Conservation (phyloP, 2,329 filamentous ascomycete species). For the Colletotrichum cereale region DNA sequence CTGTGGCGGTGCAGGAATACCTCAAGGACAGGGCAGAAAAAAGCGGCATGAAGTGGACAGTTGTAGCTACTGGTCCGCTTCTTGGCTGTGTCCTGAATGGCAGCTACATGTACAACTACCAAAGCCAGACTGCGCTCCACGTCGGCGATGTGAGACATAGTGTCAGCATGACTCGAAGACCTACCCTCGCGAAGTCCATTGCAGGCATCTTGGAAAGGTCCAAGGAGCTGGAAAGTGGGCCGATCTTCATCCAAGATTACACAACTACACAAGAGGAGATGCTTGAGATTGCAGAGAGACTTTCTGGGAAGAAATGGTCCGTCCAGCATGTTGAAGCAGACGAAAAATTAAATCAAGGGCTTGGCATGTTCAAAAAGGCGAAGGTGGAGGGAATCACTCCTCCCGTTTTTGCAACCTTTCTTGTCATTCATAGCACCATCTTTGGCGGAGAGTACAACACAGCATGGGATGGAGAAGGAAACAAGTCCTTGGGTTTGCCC, state of each 20-base stretch:
- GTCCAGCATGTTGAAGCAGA: neutral
- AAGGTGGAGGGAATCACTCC: neutral
- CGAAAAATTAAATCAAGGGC: neutral
- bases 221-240: constrained; percentile 63
- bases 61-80: constrained; percentile 57
- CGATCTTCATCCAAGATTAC: constrained; percentile 64
- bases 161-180: constrained; percentile 61
- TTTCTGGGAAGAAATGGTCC: constrained; percentile 1
- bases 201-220: constrained; percentile 59
- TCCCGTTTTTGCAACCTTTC: constrained; percentile 6
- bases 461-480: constrained; percentile 3
- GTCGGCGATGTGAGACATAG: constrained; percentile 60
- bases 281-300: constrained; percentile 48
- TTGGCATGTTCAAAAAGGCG: constrained; percentile 6
- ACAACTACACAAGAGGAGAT: constrained; percentile 64
- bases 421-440: constrained; percentile 11
- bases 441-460: constrained; percentile 16
- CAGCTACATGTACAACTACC: constrained; percentile 19
- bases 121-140: constrained; percentile 51
- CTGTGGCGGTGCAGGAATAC: constrained; percentile 35
- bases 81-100: constrained; percentile 46
- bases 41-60: constrained; percentile 47
- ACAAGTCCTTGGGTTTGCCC: neutral
- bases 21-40: constrained; percentile 30
- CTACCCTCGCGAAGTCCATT: constrained; percentile 60